A percentile compares a stretch with the other conserved stretches of the same genome.
These are phyloP conservation scores for Sphagnum tenellum DNA, from an alignment of 225 moss, liverwort and hornwort genomes.

Conservation along the genomic window DNA sequence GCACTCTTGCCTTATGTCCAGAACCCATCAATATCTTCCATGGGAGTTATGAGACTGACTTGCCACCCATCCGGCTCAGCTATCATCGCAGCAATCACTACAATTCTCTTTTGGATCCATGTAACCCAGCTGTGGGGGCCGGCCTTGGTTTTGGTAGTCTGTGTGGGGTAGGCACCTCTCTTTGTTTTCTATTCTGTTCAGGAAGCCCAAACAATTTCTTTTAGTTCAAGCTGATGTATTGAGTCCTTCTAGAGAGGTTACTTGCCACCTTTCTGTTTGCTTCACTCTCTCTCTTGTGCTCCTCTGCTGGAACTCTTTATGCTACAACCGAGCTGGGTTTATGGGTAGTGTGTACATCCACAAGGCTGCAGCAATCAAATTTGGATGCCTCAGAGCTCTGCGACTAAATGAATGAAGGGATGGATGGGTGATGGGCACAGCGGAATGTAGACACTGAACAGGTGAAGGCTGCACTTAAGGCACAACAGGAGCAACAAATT, in stretches of 20 bases:
- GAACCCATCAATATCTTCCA: constrained; percentile 98
- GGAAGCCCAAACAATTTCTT: no score
- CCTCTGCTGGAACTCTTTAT: no score
- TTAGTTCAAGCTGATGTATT: no score
- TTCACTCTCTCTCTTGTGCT: no score
- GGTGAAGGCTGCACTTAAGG: constrained; percentile 92
- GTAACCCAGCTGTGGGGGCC: constrained; percentile 89
- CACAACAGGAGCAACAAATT: constrained; percentile 97
- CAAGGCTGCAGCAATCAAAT: no score
- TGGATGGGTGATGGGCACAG: constrained; percentile 32
- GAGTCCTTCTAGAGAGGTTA: no score
- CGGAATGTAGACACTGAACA: constrained; percentile 89
- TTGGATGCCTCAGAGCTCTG: no score
- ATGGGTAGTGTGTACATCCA: no score
- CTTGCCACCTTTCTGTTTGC: no score
- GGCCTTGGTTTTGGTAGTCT: constrained; percentile 98
- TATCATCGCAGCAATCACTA: constrained; percentile 98
- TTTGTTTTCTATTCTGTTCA: not conserved
- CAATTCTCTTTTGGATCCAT: constrained; percentile 86
- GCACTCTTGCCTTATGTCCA: constrained; percentile 14
- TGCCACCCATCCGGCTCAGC: constrained; percentile 98
- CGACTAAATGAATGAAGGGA: no score
- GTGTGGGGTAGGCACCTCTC: constrained; percentile 75
- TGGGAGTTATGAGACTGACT: constrained; percentile 94
- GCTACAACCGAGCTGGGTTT: no score